These are phyloP conservation scores for Stachybotrys chlorohalonatus DNA, from an alignment of 2,329 filamentous ascomycete genomes.

Conservation along the genomic window DNA sequence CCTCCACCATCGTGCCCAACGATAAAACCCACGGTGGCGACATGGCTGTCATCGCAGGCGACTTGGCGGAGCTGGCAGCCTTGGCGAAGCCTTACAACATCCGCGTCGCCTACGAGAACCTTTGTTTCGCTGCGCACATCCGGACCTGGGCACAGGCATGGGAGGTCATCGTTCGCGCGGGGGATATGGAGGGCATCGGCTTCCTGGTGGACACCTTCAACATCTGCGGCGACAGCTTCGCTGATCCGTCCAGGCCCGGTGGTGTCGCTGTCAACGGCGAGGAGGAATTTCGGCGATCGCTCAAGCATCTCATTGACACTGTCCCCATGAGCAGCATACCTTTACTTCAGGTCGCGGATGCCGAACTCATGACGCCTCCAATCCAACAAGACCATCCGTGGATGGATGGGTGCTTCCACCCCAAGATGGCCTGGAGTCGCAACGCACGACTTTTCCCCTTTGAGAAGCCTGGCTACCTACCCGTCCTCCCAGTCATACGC, in stretches of 20 bases:
- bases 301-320: not conserved
- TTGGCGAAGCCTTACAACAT: conserved; percentile 3
- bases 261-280: conserved; percentile 1
- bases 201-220: conserved; percentile 20
- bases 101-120: conserved; percentile 10
- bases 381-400: conserved; percentile 2
- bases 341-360: conserved; percentile 12
- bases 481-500: conserved; percentile 19
- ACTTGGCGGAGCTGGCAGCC: conserved; percentile 3
- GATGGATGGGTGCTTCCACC: conserved; percentile 1
- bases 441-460: conserved; percentile 9
- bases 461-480: conserved; percentile 15
- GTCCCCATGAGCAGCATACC: conserved; percentile 3
- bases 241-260: not conserved
- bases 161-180: conserved; percentile 3
- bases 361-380: conserved; percentile 3
- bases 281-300: not conserved
- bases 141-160: conserved; percentile 8
- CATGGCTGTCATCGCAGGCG: not conserved
- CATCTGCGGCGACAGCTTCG: conserved; percentile 8
- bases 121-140: conserved; percentile 8
- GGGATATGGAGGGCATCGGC: not conserved
- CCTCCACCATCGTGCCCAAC: conserved; percentile 5
- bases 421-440: conserved; percentile 9
- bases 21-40: conserved; percentile 2